Percentiles rank a stretch among this genome's conserved stretches.
These are phyloP conservation scores for Zea luxurians DNA, from an alignment of 176 grass and related monocot species.

Conservation along the genomic window DNA sequence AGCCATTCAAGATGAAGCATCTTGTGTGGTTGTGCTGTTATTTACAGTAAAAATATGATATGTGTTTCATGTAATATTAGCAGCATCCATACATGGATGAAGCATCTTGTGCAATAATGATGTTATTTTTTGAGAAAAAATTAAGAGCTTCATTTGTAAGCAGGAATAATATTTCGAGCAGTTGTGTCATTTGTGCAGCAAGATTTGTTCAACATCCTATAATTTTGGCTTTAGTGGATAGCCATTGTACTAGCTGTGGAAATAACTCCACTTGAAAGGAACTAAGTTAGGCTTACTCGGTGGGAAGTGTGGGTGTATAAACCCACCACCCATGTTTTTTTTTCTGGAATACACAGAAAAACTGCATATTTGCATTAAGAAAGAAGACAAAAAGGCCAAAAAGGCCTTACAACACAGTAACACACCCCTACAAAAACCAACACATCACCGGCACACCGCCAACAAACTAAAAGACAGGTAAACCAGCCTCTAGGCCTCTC, in stretches of 20 bases:
- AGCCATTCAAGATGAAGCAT: background rate
- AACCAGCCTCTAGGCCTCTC: too few relatives aligned
- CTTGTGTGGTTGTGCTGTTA: background rate
- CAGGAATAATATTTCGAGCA: background rate
- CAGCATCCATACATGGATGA: background rate
- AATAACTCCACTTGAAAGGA: background rate
- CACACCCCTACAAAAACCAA: too few relatives aligned
- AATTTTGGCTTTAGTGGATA: background rate
- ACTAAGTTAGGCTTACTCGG: background rate
- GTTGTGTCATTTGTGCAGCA: background rate
- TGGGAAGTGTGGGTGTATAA: background rate
- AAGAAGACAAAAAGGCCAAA: too few relatives aligned
- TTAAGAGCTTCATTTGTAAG: background rate
- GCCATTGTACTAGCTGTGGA: background rate
- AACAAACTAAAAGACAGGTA: too few relatives aligned
- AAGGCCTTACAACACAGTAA: too few relatives aligned
- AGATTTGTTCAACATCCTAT: slow-evolving; percentile 10
- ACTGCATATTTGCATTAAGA: too few relatives aligned
- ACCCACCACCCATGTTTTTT: background rate
- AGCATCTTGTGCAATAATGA: background rate
- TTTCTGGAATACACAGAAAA: too few relatives aligned
- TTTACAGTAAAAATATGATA: background rate
- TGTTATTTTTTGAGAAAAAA: background rate
- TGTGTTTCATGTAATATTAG: background rate
- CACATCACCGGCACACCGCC: too few relatives aligned